These are phyloP conservation scores for Pseudopyrenochaeta lycopersici DNA, from an alignment of 2,329 filamentous ascomycete genomes.

Conservation along the genomic window DNA sequence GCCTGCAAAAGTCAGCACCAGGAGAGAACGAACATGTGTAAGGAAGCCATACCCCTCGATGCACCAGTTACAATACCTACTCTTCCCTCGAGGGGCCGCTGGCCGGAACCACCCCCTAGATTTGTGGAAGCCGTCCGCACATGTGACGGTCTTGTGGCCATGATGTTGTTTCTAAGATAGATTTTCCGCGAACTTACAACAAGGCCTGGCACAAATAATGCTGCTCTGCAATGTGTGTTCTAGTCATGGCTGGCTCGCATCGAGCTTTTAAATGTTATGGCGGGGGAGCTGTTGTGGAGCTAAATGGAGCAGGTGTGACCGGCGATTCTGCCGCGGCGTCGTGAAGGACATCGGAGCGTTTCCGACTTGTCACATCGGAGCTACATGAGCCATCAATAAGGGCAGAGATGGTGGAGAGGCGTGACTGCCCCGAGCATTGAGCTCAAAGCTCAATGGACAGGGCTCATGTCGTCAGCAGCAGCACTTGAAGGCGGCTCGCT, in stretches of 20 bases:
- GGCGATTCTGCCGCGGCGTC: conserved; percentile 21
- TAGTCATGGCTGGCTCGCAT: conserved; percentile 28
- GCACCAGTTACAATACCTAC: conserved; percentile 82
- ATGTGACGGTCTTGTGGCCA: conserved; percentile 49
- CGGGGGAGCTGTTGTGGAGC: conserved; percentile 25
- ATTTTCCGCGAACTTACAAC: conserved; percentile 2
- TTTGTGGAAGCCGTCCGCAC: conserved; percentile 52
- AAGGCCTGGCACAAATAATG: background rate
- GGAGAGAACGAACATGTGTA: background rate
- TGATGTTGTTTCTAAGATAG: conserved; percentile 22
- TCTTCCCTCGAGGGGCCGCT: conserved; percentile 69
- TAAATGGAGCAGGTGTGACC: conserved; percentile 23
- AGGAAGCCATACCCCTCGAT: conserved; percentile 69
- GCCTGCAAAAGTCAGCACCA: conserved; percentile 59
- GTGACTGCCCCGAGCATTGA: no score
- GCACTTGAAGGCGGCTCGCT: no score
- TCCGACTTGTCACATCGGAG: no score
- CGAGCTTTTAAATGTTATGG: conserved; percentile 14
- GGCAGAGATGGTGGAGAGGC: no score
- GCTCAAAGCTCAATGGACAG: no score
- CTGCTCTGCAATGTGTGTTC: background rate
- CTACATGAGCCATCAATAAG: no score
- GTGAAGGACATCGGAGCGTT: background rate
- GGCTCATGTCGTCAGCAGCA: no score
- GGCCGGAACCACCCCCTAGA: conserved; percentile 37